Base-by-base conservation (phyloP, 1,139 yeast genomes). In the Geotrichum klebahnii region DNA sequence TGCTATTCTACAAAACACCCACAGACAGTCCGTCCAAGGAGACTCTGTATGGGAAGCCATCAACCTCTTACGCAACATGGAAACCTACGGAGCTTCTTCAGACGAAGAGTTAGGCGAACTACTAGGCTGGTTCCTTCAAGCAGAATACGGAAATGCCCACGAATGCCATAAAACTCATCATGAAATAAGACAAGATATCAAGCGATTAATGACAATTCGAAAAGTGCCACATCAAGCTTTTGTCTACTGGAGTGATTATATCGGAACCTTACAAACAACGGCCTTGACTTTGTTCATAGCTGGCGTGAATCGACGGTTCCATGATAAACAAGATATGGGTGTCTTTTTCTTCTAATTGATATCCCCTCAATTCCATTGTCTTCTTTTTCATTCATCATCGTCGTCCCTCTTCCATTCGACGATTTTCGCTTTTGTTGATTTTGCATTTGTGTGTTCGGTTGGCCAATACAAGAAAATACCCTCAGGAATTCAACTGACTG, bases 61-160 rank as follows among this genome's bases (percentile, higher is more conserved):
- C 19, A 24, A 31, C 17, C 41, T 48, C 16, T 36, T 48, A 6
- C 48, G 39, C 41, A 48, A 38, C 41, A 14, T 48, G 12, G 52
- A 44, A 28, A 22, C 38, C 12, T 48, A 48, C 39, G 44, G 48
- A n/a, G 44, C 31, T 8, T 26, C 44, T 32, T 23, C 42, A 17
- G 52, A 48, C 32, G 52, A 44, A 5, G 52, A 48, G 32, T 48
- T 48, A 19, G 52, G 52, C 17, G 48, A 43, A 31, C 52, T 48
- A 6, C 32, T 48, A 12, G 52, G 45, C 24, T 48, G 52, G 52
- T 48, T 44, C 39, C 29, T 48, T 3, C 52, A 48, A 26, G 46
- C 46, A 19, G 41, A 38, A 16, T 48, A 48, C 28, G 52, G 52
- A 34, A 48, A 48, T 24, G 52, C 52, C 23, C 52, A 48, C 43